Evolutionary conservation across 148 eudicot species (phyloP).

Genomic region (Fagopyrum esculentum): DNA sequence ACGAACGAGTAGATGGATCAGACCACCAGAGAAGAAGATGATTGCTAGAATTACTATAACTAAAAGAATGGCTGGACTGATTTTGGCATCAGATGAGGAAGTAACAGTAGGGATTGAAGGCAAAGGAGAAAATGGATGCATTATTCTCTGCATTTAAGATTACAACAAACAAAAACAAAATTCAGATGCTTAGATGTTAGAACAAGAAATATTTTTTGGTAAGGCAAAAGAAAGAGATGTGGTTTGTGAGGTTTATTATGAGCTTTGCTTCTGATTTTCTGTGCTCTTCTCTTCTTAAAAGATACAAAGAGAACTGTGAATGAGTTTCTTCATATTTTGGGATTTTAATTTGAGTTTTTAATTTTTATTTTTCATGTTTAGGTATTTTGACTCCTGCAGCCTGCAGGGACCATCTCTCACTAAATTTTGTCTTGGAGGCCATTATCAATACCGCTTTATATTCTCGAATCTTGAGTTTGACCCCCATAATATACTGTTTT

Average conservation of each 20-base stretch:
- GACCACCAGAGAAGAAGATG: constrained; percentile 39
- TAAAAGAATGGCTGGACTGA: constrained; percentile 41
- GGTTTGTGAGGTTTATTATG: constrained; percentile 8
- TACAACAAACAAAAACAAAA: neutral
- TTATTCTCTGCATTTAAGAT: constrained; percentile 20
- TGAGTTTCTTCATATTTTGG: neutral
- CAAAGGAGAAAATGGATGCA: constrained; percentile 16
- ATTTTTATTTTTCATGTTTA: neutral
- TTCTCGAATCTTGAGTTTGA: neutral
- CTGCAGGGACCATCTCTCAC: neutral
- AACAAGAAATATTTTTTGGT: neutral
- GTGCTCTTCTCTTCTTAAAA: neutral
- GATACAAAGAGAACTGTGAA: neutral
- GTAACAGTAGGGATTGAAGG: constrained; percentile 10
- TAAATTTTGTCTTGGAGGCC: neutral
- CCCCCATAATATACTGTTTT: neutral
- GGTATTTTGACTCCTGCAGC: neutral
- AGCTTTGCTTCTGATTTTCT: neutral
- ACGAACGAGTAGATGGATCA: constrained; percentile 43
- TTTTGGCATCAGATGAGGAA: constrained; percentile 22
- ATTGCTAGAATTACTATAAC: constrained; percentile 41
- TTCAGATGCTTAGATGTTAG: neutral
- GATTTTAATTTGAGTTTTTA: neutral
- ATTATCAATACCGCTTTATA: neutral
- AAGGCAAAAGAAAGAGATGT: neutral